Evolutionary conservation across 2,329 filamentous ascomycete genomes (phyloP), one percentile per base, ranked within the genome.

Genomic region (Aspergillus sp.): DNA sequence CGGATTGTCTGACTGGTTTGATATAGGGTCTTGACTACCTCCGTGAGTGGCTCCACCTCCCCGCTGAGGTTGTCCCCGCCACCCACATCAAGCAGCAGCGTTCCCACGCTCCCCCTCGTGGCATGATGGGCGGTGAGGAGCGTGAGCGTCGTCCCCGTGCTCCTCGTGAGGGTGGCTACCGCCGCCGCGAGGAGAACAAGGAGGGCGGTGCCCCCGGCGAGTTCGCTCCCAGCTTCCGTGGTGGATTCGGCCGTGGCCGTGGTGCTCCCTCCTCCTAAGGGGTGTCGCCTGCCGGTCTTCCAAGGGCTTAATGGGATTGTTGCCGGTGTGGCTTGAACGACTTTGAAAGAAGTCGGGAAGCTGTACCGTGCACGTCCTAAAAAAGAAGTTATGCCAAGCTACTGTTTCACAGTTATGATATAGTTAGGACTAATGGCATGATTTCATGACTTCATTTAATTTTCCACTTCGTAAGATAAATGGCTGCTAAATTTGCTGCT

Each of bases 71-170:
- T 79, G 95, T 99, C 72, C 95, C 95, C 74, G 92, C 96, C 77
- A 99, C 95, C 77, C 95, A 99, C 90, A 98, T 99, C 86, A 99
- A 99, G 91, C 93, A 97, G 87, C 92, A 97, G 88, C 92, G 95
- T 83, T 95, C 92, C 76, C 92, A 97, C 84, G 93, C 92, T 84
- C 94, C 94, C 82, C 94, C 95, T 78, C 93, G 95, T 78, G 95
- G 95, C 79, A 98, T 99, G 95, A 88, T 98, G 85, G 92, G 92
- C 75, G 87, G 85, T 78, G 87, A 88, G 70, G 93, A 96, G 80
- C 83, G 86, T 74, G 91, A 95, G 85, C 87, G 89, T 78, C 88
- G 92, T 82, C 89, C 90, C 81, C 90, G 91, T 84, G 86, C 84
- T 77, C 83, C 85, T 77, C 89, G 90, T 82, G 90, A 90, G 73